A percentile compares a stretch with the other conserved stretches of the same genome.
Conservation (phyloP, 2,329 filamentous ascomycete species). For the Pseudogymnoascus sp. region DNA sequence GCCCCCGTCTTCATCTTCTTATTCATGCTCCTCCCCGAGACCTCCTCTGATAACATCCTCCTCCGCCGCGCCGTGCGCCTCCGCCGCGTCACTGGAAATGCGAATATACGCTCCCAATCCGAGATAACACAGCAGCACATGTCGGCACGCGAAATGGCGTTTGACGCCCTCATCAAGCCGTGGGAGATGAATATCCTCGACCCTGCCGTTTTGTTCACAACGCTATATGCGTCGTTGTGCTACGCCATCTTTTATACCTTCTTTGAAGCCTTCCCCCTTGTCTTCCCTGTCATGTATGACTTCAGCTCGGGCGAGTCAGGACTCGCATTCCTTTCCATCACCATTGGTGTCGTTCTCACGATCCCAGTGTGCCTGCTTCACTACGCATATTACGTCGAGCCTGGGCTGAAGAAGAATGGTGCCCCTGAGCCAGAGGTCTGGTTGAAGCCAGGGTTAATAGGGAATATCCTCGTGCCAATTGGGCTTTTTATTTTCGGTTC, state of each 20-base stretch:
- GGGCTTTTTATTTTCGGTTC: slow-evolving; percentile 54
- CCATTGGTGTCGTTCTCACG: slow-evolving; percentile 42
- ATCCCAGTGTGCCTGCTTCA: slow-evolving; percentile 43
- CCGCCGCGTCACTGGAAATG: slow-evolving; percentile 48
- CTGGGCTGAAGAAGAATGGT: slow-evolving; percentile 39
- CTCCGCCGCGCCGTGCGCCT: slow-evolving; percentile 50
- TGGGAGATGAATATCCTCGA: slow-evolving; percentile 52
- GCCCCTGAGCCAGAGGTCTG: slow-evolving; percentile 45
- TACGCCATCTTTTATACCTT: slow-evolving; percentile 58
- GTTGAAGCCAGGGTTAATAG: slow-evolving; percentile 42
- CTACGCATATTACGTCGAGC: slow-evolving; percentile 43
- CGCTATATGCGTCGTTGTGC: slow-evolving; percentile 52
- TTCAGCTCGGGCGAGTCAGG: slow-evolving; percentile 52
- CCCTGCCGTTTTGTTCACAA: slow-evolving; percentile 54
- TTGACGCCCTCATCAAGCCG: slow-evolving; percentile 53
- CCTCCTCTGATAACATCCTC: slow-evolving; percentile 50
- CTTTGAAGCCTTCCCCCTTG: slow-evolving; percentile 58
- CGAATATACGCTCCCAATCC: slow-evolving; percentile 49
- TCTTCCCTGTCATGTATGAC: slow-evolving; percentile 51
- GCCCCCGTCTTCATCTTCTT: slow-evolving; percentile 49
- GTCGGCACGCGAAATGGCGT: slow-evolving; percentile 37
- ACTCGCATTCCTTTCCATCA: slow-evolving; percentile 52
- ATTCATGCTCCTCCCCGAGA: slow-evolving; percentile 58
- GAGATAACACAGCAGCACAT: slow-evolving; percentile 54
- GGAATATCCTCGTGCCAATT: slow-evolving; percentile 42